Percentiles rank a stretch among this genome's conserved stretches.
These are phyloP conservation scores for Kalaharituber pfeilii DNA, from an alignment of 2,329 filamentous ascomycete genomes.

Conservation along the genomic window DNA sequence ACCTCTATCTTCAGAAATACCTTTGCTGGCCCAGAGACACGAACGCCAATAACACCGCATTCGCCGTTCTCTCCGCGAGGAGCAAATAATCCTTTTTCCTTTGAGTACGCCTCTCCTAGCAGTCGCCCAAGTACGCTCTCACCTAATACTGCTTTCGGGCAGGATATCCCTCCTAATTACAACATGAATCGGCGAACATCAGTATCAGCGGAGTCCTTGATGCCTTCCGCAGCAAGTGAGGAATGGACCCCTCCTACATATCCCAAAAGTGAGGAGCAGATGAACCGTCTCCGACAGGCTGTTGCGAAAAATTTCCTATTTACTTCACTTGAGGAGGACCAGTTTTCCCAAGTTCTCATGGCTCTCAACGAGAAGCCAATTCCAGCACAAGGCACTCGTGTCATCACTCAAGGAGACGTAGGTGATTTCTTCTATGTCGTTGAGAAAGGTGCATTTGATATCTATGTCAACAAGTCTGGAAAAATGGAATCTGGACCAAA, in stretches of 20 bases:
- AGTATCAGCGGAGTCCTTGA: constrained; percentile 89
- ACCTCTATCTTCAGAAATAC: constrained; percentile 13
- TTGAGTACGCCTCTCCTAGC: neutral
- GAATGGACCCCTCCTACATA: constrained; percentile 82
- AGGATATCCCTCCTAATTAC: constrained; percentile 69
- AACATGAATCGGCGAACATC: constrained; percentile 86
- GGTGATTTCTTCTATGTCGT: constrained; percentile 98
- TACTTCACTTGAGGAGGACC: constrained; percentile 84
- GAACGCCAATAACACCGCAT: constrained; percentile 8
- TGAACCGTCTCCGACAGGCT: constrained; percentile 58
- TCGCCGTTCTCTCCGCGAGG: constrained; percentile 11
- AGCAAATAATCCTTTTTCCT: constrained; percentile 5
- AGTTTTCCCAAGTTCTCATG: constrained; percentile 68
- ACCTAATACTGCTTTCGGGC: constrained; percentile 31
- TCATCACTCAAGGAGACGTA: constrained; percentile 87
- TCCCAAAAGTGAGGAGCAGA: constrained; percentile 65
- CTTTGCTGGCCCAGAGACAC: constrained; percentile 4
- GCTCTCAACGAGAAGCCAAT: constrained; percentile 90
- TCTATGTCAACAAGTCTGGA: constrained; percentile 70
- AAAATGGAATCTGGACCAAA: constrained; percentile 60
- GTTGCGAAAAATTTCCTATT: constrained; percentile 88
- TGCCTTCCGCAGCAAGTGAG: constrained; percentile 64
- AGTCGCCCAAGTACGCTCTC: constrained; percentile 4
- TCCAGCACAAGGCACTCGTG: constrained; percentile 73
- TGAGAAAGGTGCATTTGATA: constrained; percentile 75